Evolutionary conservation across 225 moss, liverwort and hornwort species (phyloP), one percentile per base, ranked within the genome.

Genomic region (Antitrichia curtipendula): DNA sequence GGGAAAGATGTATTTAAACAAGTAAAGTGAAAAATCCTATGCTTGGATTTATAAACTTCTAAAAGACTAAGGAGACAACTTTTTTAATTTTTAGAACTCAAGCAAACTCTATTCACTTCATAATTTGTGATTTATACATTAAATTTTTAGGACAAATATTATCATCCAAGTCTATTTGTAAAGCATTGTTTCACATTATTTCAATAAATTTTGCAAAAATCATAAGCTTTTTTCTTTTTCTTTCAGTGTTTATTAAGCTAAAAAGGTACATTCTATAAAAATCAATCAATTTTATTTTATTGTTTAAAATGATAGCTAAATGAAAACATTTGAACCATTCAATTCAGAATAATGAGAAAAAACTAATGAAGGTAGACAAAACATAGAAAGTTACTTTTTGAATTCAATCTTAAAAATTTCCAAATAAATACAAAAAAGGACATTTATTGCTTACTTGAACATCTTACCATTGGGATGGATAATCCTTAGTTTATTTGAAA

Each of bases 161-260:
- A 27, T 72, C 29, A 45, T 72, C 9, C 6, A 28, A 6, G 3
- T 29, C 6, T 45, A 73, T 1, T 31, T 19, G 7, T 19, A 1
- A 19, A 29, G 11, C 19, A 47, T 31, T 31, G 49, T 31, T 73
- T 73, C 3, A 31, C 4, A 29, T 73, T 7, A 73, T 73, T 29
- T 1, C 0, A 0, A 29, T 47, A 29, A 29, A 17, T 28, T 43
- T 28, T 72, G 16, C 45, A 29, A 47, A 47, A 47, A 1, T 47
- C 31, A 47, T 27, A 73, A 29, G 2, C 7, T 73, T 3, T 45
- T 73, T n/a, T n/a, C 0, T 9, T 63, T 34, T 17, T 2, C 9
- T 45, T 73, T 73, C 47, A 29, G 11, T 18, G 4, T 29, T 18
- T 0, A 1, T 0, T 29, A 0, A 19, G 0, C 31, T 47, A 31